phyloP scores from a whole-genome alignment of 352 stramenopile genomes.

The Pythium aphanidermatum region DNA sequence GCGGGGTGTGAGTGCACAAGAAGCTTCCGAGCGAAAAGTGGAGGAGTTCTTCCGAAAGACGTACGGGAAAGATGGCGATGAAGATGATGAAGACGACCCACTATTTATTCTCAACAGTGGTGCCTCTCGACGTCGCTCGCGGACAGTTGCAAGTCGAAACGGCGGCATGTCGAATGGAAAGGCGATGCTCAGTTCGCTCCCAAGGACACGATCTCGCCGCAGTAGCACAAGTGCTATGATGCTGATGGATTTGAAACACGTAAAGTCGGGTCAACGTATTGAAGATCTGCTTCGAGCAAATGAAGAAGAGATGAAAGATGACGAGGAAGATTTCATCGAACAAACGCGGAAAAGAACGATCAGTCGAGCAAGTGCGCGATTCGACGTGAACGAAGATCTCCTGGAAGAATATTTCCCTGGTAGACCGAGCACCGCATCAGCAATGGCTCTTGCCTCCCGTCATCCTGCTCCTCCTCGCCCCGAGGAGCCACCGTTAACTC shows the following conservation, averaged over 20 bases:
- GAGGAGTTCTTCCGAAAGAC: conserved; percentile 44
- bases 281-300: conserved; percentile 15
- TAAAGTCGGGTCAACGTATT: conserved; percentile 7
- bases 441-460: conserved; percentile 5
- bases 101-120: conserved; percentile 3
- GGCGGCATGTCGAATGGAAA: neutral
- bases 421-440: conserved; percentile 6
- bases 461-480: conserved; percentile 3
- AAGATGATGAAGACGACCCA: conserved; percentile 22
- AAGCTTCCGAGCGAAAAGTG: conserved; percentile 34
- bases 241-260: conserved; percentile 10
- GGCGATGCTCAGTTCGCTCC: neutral
- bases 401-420: conserved; percentile 12
- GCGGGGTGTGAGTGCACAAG: conserved; percentile 33
- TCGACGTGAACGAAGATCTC: conserved; percentile 19
- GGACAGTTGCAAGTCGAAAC: conserved; percentile 7
- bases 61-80: conserved; percentile 16
- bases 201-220: neutral
- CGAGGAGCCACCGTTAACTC: conserved; percentile 7
- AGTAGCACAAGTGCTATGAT: conserved; percentile 15
- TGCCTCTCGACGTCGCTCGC: conserved; percentile 3
- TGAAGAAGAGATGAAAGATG: conserved; percentile 15
- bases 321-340: neutral
- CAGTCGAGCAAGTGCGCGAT: conserved; percentile 6
- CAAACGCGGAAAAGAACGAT: conserved; percentile 5